A percentile compares a stretch with the other conserved stretches of the same genome.
Conservation (phyloP, 768 basidiomycete genomes). For the Sarcodon aspratus region DNA sequence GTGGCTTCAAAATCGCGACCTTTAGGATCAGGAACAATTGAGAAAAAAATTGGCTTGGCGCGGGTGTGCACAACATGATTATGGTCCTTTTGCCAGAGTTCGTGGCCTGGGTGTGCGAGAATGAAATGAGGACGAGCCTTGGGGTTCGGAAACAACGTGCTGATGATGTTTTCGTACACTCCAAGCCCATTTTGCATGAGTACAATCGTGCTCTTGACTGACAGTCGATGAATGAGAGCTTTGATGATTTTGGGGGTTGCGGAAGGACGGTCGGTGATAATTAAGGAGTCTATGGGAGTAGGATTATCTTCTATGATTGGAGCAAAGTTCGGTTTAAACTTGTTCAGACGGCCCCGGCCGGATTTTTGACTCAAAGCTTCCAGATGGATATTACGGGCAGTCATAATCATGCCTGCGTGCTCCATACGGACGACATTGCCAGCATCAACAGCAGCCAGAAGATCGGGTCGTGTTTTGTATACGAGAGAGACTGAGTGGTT, state of each 20-base stretch:
- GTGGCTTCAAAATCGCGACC: conserved; percentile 53
- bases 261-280: conserved; percentile 76
- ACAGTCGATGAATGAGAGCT: conserved; percentile 50
- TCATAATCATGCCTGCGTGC: conserved; percentile 29
- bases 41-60: conserved; percentile 63
- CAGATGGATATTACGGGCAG: conserved; percentile 33
- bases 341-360: conserved; percentile 10
- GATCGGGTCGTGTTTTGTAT: conserved; percentile 39
- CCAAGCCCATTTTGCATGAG: conserved; percentile 96
- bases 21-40: conserved; percentile 58
- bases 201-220: conserved; percentile 66
- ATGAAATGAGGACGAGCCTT: conserved; percentile 75
- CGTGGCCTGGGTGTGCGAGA: conserved; percentile 73
- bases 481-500: conserved; percentile 57
- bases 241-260: conserved; percentile 47
- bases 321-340: conserved; percentile 7
- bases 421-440: conserved; percentile 35
- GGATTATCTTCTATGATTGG: not conserved
- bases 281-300: conserved; percentile 54
- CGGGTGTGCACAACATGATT: conserved; percentile 61
- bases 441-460: conserved; percentile 19
- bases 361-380: conserved; percentile 29
- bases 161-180: conserved; percentile 67
- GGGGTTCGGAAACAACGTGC: conserved; percentile 60
- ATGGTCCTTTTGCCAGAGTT: conserved; percentile 44